Evolutionary conservation across 2,329 filamentous ascomycete species (phyloP).

Genomic region (Hypoxylon sp.): DNA sequence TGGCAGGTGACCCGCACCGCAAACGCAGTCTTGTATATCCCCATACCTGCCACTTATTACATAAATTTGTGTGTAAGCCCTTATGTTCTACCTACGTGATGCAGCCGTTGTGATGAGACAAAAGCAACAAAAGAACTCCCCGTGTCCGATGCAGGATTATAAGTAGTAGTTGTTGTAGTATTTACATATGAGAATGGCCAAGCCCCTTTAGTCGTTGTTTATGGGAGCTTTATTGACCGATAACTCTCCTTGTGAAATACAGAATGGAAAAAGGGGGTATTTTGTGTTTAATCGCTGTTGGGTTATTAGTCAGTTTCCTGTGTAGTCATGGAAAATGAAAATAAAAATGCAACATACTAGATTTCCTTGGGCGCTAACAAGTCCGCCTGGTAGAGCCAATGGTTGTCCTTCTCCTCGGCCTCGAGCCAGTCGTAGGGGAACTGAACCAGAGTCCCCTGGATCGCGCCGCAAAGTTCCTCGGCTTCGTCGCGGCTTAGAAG

Average conservation of each 20-base stretch:
- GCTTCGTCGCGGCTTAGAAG: constrained; percentile 80
- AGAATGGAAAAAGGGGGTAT: constrained; percentile 9
- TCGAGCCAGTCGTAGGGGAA: constrained; percentile 98
- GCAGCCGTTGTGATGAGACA: neutral
- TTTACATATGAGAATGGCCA: constrained; percentile 28
- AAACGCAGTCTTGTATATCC: constrained; percentile 15
- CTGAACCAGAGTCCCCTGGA: constrained; percentile 88
- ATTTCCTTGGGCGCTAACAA: constrained; percentile 96
- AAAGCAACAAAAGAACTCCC: neutral
- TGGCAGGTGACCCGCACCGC: neutral
- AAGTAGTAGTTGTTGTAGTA: constrained; percentile 3
- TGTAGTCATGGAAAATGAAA: neutral
- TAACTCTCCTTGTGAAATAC: neutral
- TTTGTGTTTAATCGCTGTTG: constrained; percentile 42
- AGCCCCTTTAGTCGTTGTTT: neutral
- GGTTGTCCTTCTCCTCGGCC: constrained; percentile 90
- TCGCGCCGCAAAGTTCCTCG: constrained; percentile 81
- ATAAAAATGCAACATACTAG: constrained; percentile 76
- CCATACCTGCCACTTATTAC: constrained; percentile 3
- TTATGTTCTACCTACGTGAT: no score
- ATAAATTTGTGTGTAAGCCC: constrained; percentile 10
- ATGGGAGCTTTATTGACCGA: neutral
- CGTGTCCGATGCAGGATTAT: constrained; percentile 19
- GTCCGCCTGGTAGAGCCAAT: constrained; percentile 97
- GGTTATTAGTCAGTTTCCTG: constrained; percentile 34